Evolutionary conservation across 768 basidiomycete genomes (phyloP).

Genomic region (Pisolithus marmoratus): DNA sequence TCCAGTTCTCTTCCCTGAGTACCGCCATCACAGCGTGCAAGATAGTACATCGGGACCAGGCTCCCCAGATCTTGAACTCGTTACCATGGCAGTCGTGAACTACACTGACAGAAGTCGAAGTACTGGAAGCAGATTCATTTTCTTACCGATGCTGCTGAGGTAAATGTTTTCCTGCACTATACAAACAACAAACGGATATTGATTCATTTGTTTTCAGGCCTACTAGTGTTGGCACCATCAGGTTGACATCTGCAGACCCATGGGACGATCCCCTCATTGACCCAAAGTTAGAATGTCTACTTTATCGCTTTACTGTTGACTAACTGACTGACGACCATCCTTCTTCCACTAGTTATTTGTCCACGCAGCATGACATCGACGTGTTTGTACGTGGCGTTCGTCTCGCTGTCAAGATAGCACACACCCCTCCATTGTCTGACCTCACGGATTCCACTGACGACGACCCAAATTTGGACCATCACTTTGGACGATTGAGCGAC

Average conservation of each 20-base stretch:
- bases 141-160: constrained; percentile 21
- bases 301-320: constrained; percentile 13
- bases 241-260: constrained; percentile 36
- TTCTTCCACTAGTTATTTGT: constrained; percentile 33
- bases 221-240: constrained; percentile 36
- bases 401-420: constrained; percentile 31
- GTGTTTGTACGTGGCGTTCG: constrained; percentile 37
- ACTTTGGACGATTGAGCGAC: constrained; percentile 27
- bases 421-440: constrained; percentile 33
- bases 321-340: not conserved
- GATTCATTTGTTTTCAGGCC: constrained; percentile 26
- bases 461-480: constrained; percentile 33
- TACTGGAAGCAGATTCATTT: constrained; percentile 13
- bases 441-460: constrained; percentile 28
- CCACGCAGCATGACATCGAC: constrained; percentile 35
- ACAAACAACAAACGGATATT: not conserved
- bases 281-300: constrained; percentile 30
- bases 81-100: constrained; percentile 8
- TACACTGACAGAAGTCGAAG: not conserved
- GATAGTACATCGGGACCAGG: constrained; percentile 25
- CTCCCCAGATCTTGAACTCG: constrained; percentile 26
- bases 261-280: constrained; percentile 39
- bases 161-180: constrained; percentile 1
- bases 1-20: constrained; percentile 27
- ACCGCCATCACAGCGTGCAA: constrained; percentile 16